Evolutionary conservation across 2,329 filamentous ascomycete genomes (phyloP).

Genomic region (Alternaria solani): DNA sequence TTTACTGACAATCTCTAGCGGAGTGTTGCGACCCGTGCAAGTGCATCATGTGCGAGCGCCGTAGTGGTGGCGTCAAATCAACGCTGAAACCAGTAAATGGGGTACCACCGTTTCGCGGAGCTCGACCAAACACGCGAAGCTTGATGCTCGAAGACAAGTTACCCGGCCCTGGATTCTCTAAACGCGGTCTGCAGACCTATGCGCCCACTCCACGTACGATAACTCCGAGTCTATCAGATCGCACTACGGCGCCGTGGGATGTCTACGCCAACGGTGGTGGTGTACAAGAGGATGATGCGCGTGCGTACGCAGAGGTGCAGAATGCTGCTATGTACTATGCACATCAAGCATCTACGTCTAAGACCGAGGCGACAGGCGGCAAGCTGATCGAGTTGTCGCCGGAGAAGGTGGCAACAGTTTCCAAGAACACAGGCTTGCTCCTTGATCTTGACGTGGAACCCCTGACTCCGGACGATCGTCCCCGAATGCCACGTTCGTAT

Average conservation of each 20-base stretch:
- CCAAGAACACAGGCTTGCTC: slow-evolving; percentile 25
- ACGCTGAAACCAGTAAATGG: slow-evolving; percentile 34
- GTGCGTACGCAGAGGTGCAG: slow-evolving; percentile 18
- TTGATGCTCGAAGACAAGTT: slow-evolving; percentile 10
- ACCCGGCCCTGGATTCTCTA: slow-evolving; percentile 6
- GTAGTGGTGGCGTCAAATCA: slow-evolving; percentile 31
- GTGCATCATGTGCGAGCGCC: slow-evolving; percentile 39
- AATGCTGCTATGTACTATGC: slow-evolving; percentile 21
- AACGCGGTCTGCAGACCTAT: neutral
- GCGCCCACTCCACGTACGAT: neutral
- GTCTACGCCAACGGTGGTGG: slow-evolving; percentile 18
- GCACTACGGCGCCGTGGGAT: slow-evolving; percentile 19
- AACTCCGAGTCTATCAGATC: neutral
- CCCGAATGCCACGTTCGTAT: slow-evolving; percentile 2
- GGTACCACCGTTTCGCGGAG: neutral
- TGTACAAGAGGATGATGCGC: slow-evolving; percentile 31
- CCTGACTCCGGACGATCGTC: neutral
- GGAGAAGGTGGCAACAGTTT: slow-evolving; percentile 10
- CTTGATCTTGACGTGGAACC: slow-evolving; percentile 25
- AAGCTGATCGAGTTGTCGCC: slow-evolving; percentile 30
- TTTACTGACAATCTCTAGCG: slow-evolving; percentile 11
- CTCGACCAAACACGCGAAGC: slow-evolving; percentile 4
- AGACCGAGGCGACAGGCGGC: neutral
- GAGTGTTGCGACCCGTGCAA: slow-evolving; percentile 42
- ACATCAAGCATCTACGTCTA: slow-evolving; percentile 4